These are phyloP conservation scores for Rubroboletus pulcherrimus DNA, from an alignment of 768 basidiomycete species.

Conservation along the genomic window DNA sequence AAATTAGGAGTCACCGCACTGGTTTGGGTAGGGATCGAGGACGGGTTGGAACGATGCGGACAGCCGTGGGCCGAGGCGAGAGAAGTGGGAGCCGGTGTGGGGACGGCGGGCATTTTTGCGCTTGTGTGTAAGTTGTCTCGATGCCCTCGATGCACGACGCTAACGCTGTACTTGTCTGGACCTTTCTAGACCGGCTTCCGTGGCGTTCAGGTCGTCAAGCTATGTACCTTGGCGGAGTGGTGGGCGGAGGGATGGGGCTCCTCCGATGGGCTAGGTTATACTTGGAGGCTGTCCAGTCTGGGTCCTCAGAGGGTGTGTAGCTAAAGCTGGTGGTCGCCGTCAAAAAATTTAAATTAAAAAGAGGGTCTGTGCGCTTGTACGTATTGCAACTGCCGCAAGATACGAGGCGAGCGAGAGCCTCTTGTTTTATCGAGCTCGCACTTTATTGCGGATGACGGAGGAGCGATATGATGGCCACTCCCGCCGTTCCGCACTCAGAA, in stretches of 20 bases:
- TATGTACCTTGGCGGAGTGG: slow-evolving; percentile 50
- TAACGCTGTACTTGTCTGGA: slow-evolving; percentile 2
- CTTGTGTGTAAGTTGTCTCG: slow-evolving; percentile 43
- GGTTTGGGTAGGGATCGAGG: slow-evolving; percentile 49
- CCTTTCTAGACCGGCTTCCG: slow-evolving; percentile 51
- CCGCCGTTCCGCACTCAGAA: slow-evolving; percentile 13
- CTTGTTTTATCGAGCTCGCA: slow-evolving; percentile 1
- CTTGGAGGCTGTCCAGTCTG: slow-evolving; percentile 24
- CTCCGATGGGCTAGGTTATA: slow-evolving; percentile 38
- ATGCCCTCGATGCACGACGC: not conserved
- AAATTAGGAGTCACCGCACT: slow-evolving; percentile 46
- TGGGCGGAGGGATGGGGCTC: slow-evolving; percentile 52
- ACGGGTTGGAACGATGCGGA: slow-evolving; percentile 37
- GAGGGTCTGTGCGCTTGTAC: slow-evolving; percentile 12
- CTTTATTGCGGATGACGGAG: slow-evolving; percentile 7
- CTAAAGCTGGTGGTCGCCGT: not conserved
- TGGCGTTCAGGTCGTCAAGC: slow-evolving; percentile 47
- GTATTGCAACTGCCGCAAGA: not conserved
- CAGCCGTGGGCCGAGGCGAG: slow-evolving; percentile 39
- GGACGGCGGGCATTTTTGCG: slow-evolving; percentile 57
- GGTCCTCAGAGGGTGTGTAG: not conserved
- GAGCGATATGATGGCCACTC: slow-evolving; percentile 4
- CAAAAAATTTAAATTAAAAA: not conserved
- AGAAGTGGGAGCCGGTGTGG: slow-evolving; percentile 61
- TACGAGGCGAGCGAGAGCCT: not conserved